A percentile compares a stretch with the other conserved stretches of the same genome.
These are phyloP conservation scores for Gaeumannomyces tritici DNA, from an alignment of 2,329 filamentous ascomycete genomes.

Conservation along the genomic window DNA sequence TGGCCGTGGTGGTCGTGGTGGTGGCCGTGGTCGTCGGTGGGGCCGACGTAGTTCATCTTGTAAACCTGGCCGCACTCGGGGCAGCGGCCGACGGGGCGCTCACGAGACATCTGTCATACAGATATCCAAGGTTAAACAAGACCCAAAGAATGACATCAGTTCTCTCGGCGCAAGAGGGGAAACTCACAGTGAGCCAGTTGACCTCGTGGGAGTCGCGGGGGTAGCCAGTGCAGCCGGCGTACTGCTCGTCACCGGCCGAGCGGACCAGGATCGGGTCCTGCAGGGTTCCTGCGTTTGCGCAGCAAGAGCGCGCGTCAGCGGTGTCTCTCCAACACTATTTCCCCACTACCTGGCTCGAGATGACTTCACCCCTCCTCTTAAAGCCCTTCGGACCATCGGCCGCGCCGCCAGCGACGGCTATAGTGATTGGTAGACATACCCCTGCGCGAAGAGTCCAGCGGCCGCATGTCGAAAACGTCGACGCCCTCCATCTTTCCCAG, in stretches of 20 bases:
- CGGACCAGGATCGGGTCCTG: conserved; percentile 84
- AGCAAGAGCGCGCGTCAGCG: not conserved
- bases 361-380: conserved; percentile 2
- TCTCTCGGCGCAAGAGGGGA: not conserved
- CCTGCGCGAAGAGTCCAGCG: conserved; percentile 80
- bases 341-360: not conserved
- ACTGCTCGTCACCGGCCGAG: conserved; percentile 93
- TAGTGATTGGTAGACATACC: conserved; percentile 43
- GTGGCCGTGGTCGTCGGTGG: conserved; percentile 60
- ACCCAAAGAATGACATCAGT: not conserved
- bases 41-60: conserved; percentile 95
- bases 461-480: conserved; percentile 97
- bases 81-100: conserved; percentile 90
- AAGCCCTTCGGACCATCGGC: not conserved
- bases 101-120: conserved; percentile 60
- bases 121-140: not conserved
- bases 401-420: not conserved
- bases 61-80: conserved; percentile 92
- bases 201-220: conserved; percentile 88
- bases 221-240: conserved; percentile 88
- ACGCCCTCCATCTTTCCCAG: conserved; percentile 98
- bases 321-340: not conserved
- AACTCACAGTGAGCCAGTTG: conserved; percentile 78
- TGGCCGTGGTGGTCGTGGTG: conserved; percentile 45
- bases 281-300: conserved; percentile 56